A percentile compares a stretch with the other conserved stretches of the same genome.
Conservation (phyloP, 192 early-diverging fungal species). For the Chytriomyces sp. region DNA sequence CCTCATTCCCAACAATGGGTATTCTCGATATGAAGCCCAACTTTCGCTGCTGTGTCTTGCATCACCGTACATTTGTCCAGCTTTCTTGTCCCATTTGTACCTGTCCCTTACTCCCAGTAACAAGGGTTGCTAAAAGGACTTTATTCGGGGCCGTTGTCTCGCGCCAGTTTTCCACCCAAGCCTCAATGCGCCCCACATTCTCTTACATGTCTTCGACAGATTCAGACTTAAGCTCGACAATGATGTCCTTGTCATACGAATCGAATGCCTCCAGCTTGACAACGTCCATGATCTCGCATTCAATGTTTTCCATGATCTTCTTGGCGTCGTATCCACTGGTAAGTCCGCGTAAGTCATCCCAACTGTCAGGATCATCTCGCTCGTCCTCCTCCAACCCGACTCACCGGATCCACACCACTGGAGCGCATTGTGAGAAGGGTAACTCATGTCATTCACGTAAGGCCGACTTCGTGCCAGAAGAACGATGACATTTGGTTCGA, state of each 20-base stretch:
- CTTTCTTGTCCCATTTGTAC: too few relatives aligned
- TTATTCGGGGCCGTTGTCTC: neutral
- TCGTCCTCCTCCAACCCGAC: conserved; percentile 27
- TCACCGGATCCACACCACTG: too few relatives aligned
- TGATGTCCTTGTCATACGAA: conserved; percentile 76
- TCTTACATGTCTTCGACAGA: conserved; percentile 87
- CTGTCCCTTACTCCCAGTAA: too few relatives aligned
- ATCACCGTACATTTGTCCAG: too few relatives aligned
- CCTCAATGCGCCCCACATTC: conserved; percentile 80
- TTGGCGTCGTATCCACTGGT: conserved; percentile 64
- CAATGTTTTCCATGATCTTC: conserved; percentile 92
- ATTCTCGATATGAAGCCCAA: too few relatives aligned
- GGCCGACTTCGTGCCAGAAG: conserved; percentile 59
- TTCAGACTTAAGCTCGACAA: conserved; percentile 80
- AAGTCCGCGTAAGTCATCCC: conserved; percentile 72
- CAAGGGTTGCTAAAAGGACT: too few relatives aligned
- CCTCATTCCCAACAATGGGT: too few relatives aligned
- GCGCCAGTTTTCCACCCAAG: conserved; percentile 49
- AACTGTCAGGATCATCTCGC: conserved; percentile 90
- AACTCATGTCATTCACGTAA: conserved; percentile 47
- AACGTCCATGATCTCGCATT: conserved; percentile 97
- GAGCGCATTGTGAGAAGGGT: too few relatives aligned
- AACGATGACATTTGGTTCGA: conserved; percentile 41
- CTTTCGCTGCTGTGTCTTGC: too few relatives aligned
- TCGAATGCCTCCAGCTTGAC: conserved; percentile 86